Conservation (phyloP, 257 asterid genomes). For the Apocynum venetum region DNA sequence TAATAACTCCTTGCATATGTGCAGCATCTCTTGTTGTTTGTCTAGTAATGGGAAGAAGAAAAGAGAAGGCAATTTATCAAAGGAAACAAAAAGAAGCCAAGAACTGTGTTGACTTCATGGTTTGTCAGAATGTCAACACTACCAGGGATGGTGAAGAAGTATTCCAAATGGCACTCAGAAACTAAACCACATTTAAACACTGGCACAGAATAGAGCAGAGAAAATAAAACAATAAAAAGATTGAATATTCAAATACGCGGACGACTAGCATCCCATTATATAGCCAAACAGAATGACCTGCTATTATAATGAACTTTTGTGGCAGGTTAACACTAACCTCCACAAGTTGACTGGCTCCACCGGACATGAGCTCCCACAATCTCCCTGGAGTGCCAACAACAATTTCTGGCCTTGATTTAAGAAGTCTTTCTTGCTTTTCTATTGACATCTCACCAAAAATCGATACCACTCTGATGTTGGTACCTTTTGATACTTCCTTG, state of each 20-base stretch:
- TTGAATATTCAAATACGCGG: neutral
- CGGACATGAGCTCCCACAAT: conserved; percentile 95
- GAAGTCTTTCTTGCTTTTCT: conserved; percentile 89
- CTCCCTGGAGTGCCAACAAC: conserved; percentile 99
- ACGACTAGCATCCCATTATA: neutral
- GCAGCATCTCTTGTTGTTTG: neutral
- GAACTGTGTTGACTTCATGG: neutral
- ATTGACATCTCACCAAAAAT: conserved; percentile 95
- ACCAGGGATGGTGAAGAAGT: neutral
- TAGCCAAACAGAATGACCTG: conserved; percentile 1
- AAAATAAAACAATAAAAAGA: neutral
- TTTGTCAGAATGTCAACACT: neutral
- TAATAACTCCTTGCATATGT: neutral
- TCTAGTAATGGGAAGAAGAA: neutral
- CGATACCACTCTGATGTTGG: conserved; percentile 65
- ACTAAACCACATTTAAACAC: neutral
- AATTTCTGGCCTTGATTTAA: conserved; percentile 85
- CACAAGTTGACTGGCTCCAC: conserved; percentile 76
- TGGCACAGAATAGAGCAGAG: neutral
- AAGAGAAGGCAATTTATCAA: neutral
- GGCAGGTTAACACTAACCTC: conserved; percentile 55
- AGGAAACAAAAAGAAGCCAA: neutral
- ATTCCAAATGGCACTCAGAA: neutral
- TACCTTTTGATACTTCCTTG: conserved; percentile 59
- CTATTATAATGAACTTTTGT: conserved; percentile 4